Base-by-base conservation (phyloP, 257 asterid genomes). In the Salvia splendens region DNA sequence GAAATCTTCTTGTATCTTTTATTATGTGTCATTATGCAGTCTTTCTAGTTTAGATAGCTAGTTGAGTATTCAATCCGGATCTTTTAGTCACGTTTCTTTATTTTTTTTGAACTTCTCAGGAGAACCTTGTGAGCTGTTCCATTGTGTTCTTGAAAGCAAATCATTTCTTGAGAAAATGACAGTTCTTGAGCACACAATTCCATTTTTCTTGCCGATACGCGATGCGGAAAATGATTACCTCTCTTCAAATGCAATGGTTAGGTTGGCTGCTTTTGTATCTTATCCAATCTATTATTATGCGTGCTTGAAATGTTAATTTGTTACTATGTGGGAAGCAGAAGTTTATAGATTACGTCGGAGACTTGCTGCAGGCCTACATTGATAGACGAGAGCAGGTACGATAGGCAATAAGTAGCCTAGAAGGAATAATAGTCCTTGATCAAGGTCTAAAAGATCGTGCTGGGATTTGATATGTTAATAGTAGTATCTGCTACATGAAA, bases 81-180 rank as follows among this genome's bases (percentile, higher is more conserved):
- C 52, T 67, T 7, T 8, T 12, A 41, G 9, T 28, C 70, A 33
- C 41, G 24, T 12, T 28, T 24, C 30, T 24, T 24, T 24, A 24
- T 1, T 24, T 28, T 28, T 47, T 67, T 64, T 73, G 61, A 38
- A 50, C 61, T 73, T 67, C 75, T 69, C 95, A 94, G 99, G 99
- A 47, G 97, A 91, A 84, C 89, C 89, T 62, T 87, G 96, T 68
- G 99, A 88, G 79, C 65, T 81, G 68, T 94, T 88, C 81, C 99
- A 94, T 80, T 94, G 99, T 75, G 88, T 94, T 76, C 97, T 94
- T 78, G 95, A 91, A 78, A 94, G 96, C 84, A 94, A 94, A 82
- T 94, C 99, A 42, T 94, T 94, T 82, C 97, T 94, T 78, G 99
- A 94, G 85, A 91, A 94, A 85, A 87, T 91, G 99, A 79, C 80